Base-by-base conservation (phyloP, 495 filamentous ascomycete species). In the Trichoderma gamsii region DNA sequence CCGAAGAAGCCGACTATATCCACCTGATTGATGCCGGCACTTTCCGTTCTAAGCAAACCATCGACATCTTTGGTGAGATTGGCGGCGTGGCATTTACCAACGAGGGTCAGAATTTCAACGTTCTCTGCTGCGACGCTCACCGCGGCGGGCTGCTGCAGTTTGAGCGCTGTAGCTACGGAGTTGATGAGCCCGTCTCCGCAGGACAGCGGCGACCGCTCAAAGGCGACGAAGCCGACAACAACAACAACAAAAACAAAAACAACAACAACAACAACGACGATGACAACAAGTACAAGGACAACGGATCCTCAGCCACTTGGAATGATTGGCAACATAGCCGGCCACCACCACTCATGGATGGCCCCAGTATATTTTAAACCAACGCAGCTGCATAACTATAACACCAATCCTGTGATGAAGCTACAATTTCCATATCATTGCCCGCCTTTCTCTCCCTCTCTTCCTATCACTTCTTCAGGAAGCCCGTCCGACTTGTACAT, bases 61-160 rank as follows among this genome's bases (percentile, higher is more conserved):
- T 97, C 3, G 90, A 92, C 70, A 88, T 96, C 73, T 96, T 96
- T 72, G 93, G 94, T 18, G 90, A 94, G 71, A 85, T 96, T 35
- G 92, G 87, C 4, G 94, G 94, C 4, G 83, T 92, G 3, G 85
- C 85, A 46, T 90, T 93, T 70, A 80, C 87, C 27, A 85, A 88
- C 25, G 90, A 88, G 69, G 94, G 93, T 5, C 78, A 83, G 49
- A 83, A 87, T 63, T 79, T 97, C 44, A 86, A 87, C 72, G 86
- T 95, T 3, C 85, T 91, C 21, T 94, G 91, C 69, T 84, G 85
- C 23, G 94, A 98, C 73, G 79, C 79, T 29, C 82, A 82, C 32
- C 88, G 92, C 72, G 93, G 93, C 64, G 93, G 93, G 5, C 79
- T 97, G 46, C 83, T 97, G 82, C 84, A 90, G 70, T 87, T 90